These are phyloP conservation scores for Staphylotrichum longicolle DNA, from an alignment of 495 filamentous ascomycete genomes.

Conservation along the genomic window DNA sequence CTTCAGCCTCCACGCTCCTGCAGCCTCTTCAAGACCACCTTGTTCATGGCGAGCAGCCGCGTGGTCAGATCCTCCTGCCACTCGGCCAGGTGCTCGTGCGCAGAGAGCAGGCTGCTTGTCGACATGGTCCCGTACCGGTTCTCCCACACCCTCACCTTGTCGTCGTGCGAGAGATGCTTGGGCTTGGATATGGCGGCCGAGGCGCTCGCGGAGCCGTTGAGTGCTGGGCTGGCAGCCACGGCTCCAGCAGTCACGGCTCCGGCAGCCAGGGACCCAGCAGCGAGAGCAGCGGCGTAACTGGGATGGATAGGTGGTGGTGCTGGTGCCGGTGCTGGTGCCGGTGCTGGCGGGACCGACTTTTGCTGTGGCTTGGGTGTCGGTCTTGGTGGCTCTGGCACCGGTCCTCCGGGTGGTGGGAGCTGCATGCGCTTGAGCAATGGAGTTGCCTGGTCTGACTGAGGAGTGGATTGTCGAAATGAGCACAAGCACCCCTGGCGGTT, in stretches of 20 bases:
- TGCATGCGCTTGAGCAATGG: background rate
- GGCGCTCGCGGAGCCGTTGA: too few species aligned
- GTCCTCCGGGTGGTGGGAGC: too few species aligned
- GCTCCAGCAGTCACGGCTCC: too few species aligned
- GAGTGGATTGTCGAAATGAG: constrained; percentile 13
- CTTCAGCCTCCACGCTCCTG: background rate
- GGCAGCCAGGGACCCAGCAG: background rate
- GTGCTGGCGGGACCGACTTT: background rate
- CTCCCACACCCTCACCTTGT: constrained; percentile 22
- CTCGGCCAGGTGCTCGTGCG: constrained; percentile 18
- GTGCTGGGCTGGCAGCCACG: too few species aligned
- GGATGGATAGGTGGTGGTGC: constrained; percentile 10
- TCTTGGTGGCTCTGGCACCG: background rate
- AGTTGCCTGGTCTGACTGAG: too few species aligned
- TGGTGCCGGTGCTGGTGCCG: background rate
- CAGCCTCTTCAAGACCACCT: constrained; percentile 17
- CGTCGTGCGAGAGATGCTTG: background rate
- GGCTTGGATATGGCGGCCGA: too few species aligned
- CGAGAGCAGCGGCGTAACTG: background rate
- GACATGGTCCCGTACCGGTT: constrained; percentile 19
- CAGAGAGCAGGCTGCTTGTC: background rate
- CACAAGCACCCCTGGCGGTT: constrained; percentile 22
- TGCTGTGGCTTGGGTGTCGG: background rate
- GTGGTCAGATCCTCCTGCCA: constrained; percentile 27
- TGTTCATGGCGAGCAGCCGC: constrained; percentile 25